Conservation (phyloP, 805 yeast species). For the Blastobotrys chiropterorum region DNA sequence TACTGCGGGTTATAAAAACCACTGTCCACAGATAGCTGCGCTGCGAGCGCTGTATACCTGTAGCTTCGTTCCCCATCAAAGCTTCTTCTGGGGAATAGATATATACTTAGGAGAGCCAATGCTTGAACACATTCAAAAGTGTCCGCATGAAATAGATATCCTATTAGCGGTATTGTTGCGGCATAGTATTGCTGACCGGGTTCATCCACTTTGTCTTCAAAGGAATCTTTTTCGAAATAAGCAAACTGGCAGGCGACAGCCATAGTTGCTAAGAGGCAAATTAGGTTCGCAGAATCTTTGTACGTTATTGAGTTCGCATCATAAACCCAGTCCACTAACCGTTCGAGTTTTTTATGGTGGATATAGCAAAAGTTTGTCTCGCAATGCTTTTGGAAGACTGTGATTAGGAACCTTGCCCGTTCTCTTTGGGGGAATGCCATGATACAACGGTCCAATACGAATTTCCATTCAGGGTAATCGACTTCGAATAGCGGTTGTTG, state of each 20-base stretch:
- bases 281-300: neutral
- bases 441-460: neutral
- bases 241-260: conserved; percentile 6
- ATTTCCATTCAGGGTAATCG: conserved; percentile 1
- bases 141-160: neutral
- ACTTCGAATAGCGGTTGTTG: neutral
- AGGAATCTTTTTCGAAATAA: conserved; percentile 2
- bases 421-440: conserved; percentile 1
- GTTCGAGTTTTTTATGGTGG: neutral
- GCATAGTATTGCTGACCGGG: conserved; percentile 5
- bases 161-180: conserved; percentile 4
- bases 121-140: neutral
- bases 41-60: neutral
- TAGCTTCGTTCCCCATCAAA: neutral
- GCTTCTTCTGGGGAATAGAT: conserved; percentile 1
- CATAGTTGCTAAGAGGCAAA: conserved; percentile 2
- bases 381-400: conserved; percentile 1
- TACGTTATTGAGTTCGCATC: neutral
- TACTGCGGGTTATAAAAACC: neutral
- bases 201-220: conserved; percentile 2
- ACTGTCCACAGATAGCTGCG: neutral
- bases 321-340: neutral
- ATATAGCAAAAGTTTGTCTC: conserved; percentile 3
- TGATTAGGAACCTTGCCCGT: neutral
- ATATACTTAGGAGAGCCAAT: conserved; percentile 1